Evolutionary conservation across 148 eudicot genomes (phyloP).

Genomic region (Spergularia marina): DNA sequence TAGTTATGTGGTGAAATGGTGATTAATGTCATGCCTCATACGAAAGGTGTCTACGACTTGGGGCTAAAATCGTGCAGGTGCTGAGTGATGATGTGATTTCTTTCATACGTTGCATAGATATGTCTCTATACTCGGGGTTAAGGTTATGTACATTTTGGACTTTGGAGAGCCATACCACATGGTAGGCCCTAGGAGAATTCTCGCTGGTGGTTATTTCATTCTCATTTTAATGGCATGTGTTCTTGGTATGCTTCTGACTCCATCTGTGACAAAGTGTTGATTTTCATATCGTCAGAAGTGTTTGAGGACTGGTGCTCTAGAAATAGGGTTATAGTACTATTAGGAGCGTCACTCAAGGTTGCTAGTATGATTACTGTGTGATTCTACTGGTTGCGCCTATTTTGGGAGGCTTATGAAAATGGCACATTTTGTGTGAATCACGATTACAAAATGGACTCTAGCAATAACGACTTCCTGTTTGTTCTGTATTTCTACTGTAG

Average conservation of each 20-base stretch:
- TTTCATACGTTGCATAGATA: background rate
- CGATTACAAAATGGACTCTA: background rate
- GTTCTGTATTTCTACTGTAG: conserved; percentile 30
- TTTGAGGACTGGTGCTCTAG: background rate
- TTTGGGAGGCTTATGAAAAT: background rate
- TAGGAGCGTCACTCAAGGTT: background rate
- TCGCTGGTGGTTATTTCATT: no score
- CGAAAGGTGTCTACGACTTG: no score
- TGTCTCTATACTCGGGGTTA: no score
- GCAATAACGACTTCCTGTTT: background rate
- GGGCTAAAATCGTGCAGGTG: background rate
- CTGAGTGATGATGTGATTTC: background rate
- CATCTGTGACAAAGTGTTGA: background rate
- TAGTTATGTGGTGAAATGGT: no score
- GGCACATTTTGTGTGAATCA: background rate
- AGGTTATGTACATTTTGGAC: no score
- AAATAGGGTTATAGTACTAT: background rate
- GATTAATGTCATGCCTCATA: no score
- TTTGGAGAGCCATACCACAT: no score
- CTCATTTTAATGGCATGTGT: no score
- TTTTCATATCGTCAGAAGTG: background rate
- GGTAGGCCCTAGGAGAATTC: no score
- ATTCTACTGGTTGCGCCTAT: background rate
- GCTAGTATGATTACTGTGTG: background rate
- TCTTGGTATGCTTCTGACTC: background rate